Evolutionary conservation across 2,329 filamentous ascomycete species (phyloP), one percentile per base, ranked within the genome.

Genomic region (Aspergillaceae sp.): DNA sequence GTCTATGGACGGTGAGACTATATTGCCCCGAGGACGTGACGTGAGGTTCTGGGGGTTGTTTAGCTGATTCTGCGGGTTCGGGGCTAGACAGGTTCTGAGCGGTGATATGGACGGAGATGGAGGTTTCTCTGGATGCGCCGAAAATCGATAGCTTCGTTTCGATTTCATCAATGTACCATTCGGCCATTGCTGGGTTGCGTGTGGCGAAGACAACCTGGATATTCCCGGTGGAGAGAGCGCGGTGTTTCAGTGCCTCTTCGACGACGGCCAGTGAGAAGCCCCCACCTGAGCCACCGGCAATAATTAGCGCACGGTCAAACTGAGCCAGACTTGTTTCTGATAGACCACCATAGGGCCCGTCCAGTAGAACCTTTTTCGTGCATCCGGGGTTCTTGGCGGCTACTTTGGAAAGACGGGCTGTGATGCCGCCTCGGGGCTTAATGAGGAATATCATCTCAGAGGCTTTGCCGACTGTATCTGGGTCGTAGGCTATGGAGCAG

Each of bases 301-400:
- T 59, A 10, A 80, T 58, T 0, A 82, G 56, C 0, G 64, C 58
- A 5, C 60, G 61, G 41, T 77, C 70, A 43, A 70, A 73, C 0
- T 60, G 59, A 0, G 58, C 52, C 9, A 71, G 56, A 3, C 57
- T 52, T 2, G 55, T 55, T 1, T 67, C 59, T 11, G 78, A 57
- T 4, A 57, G 48, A 0, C 78, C 78, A 0, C 79, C 77, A 47
- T 82, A 82, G 0, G 79, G 79, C 0, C 79, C 79, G 36, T 82
- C 79, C 1, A 82, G 50, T 1, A 79, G 57, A 0, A 82, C 74
- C 0, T 66, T 65, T 1, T 76, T 61, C 0, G 59, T 51, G 0
- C 53, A 45, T 0, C 61, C 65, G 0, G 77, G 67, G 7, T 60
- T 55, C 29, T 66, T 59, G 4, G 49, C 42, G 0, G 72, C 72